phyloP scores from a whole-genome alignment of 768 basidiomycete species.

The Pholiota molesta region DNA sequence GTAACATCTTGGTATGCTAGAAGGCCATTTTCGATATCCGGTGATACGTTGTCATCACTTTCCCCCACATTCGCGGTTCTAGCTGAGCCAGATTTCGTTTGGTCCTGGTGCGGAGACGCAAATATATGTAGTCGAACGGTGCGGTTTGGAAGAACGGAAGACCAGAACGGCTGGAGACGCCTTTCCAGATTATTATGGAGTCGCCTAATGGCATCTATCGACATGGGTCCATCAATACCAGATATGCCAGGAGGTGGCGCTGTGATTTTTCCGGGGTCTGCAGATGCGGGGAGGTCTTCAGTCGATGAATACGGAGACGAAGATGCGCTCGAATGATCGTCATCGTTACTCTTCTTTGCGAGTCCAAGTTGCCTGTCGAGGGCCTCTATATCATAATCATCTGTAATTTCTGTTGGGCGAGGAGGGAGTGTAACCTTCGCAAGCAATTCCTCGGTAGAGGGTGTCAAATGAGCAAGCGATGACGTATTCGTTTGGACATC shows the following conservation, averaged over 20 bases:
- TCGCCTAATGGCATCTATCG: slow-evolving; percentile 43
- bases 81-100: slow-evolving; percentile 5
- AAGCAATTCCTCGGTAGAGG: slow-evolving; percentile 54
- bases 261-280: neutral
- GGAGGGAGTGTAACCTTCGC: slow-evolving; percentile 53
- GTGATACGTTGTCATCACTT: slow-evolving; percentile 26
- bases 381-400: slow-evolving; percentile 57
- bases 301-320: slow-evolving; percentile 25
- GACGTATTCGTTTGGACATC: slow-evolving; percentile 32
- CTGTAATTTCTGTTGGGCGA: slow-evolving; percentile 59
- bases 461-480: slow-evolving; percentile 30
- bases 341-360: slow-evolving; percentile 19
- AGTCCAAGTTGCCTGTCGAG: slow-evolving; percentile 56
- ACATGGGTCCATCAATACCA: slow-evolving; percentile 13
- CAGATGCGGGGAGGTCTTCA: slow-evolving; percentile 3
- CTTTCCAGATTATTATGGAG: slow-evolving; percentile 77
- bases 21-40: slow-evolving; percentile 40
- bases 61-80: slow-evolving; percentile 13
- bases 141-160: slow-evolving; percentile 66
- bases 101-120: slow-evolving; percentile 37
- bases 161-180: slow-evolving; percentile 82
- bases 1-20: slow-evolving; percentile 51
- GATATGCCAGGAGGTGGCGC: slow-evolving; percentile 5
- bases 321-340: slow-evolving; percentile 15
- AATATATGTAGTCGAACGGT: slow-evolving; percentile 67